Evolutionary conservation across 2,329 filamentous ascomycete genomes (phyloP).

Genomic region (Claviceps paspali): DNA sequence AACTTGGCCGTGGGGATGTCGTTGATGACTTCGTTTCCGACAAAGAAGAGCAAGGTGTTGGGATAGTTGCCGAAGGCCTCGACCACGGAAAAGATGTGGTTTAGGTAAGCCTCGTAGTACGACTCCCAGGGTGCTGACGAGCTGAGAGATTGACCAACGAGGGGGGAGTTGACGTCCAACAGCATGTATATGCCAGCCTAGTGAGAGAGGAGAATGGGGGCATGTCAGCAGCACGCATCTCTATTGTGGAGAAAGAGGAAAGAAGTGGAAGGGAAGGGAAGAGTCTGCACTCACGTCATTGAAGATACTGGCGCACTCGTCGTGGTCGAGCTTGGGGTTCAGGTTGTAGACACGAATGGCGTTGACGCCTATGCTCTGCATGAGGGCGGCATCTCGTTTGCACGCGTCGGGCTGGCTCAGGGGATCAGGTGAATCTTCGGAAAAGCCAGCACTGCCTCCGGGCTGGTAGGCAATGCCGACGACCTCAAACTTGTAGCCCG

Average conservation of each 20-base stretch:
- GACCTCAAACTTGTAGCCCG: constrained; percentile 47
- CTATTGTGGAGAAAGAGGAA: background rate
- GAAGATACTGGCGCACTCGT: constrained; percentile 52
- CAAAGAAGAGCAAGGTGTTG: constrained; percentile 59
- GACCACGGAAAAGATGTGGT: constrained; percentile 51
- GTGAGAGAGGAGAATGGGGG: background rate
- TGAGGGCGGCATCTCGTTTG: constrained; percentile 48
- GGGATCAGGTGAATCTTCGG: constrained; percentile 38
- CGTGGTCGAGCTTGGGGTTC: constrained; percentile 49
- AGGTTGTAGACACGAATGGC: constrained; percentile 57
- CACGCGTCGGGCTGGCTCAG: constrained; percentile 43
- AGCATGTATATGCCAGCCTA: constrained; percentile 54
- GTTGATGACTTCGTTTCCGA: constrained; percentile 67
- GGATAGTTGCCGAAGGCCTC: constrained; percentile 53
- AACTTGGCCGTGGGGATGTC: constrained; percentile 40
- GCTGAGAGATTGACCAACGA: constrained; percentile 41
- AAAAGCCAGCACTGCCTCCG: constrained; percentile 47
- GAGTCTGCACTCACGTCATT: constrained; percentile 30
- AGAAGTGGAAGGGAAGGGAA: too few relatives aligned
- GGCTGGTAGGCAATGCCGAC: constrained; percentile 56
- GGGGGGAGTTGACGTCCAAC: constrained; percentile 52
- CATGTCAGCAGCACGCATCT: background rate
- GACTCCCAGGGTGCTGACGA: constrained; percentile 39
- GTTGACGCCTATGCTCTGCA: constrained; percentile 51
- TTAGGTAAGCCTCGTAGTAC: constrained; percentile 45